Evolutionary conservation across 2,329 filamentous ascomycete species (phyloP), one percentile per base, ranked within the genome.

Genomic region (Sphaceloma murrayae): DNA sequence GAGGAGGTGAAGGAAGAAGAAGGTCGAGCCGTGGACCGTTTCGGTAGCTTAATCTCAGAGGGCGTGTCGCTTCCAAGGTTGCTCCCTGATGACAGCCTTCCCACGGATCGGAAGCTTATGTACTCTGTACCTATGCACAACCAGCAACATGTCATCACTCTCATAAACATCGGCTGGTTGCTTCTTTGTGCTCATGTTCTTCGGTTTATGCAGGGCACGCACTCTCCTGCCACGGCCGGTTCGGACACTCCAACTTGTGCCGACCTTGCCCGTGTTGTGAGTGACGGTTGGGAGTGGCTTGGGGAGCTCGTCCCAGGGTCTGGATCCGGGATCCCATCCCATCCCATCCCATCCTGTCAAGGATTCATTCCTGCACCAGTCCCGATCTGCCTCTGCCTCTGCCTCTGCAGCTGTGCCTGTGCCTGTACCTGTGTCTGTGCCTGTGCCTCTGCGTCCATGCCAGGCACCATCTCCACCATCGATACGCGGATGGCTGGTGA

Each of bases 11-110:
- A n/a, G n/a, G n/a, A n/a, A n/a, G n/a, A n/a, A n/a, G n/a, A n/a
- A 40, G 24, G 36, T 40, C 36, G 36, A 40, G 36, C 36, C 36
- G 24, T 30, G 36, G 36, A 40, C 36, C 36, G 36, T 40, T 40
- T 40, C 36, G 36, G 36, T 40, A 40, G 36, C 36, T 40, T 40
- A 40, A 40, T 40, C 24, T 26, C n/a, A 42, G 19, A 33, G 16
- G 22, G 10, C 26, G 14, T 43, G 14, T 43, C 30, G 27, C 40
- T 43, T 43, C 26, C 11, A 6, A 17, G n/a, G n/a, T n/a, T n/a
- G 3, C 5, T n/a, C 13, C 38, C 38, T 16, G 21, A 22, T 33
- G 40, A 26, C 18, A 43, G 29, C 40, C 24, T 17, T 17, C n/a
- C n/a, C 36, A 40, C 36, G 22, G 36, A 40, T 27, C 24, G 14